These are phyloP conservation scores for Agrocybe praecox DNA, from an alignment of 768 basidiomycete genomes.

Conservation along the genomic window DNA sequence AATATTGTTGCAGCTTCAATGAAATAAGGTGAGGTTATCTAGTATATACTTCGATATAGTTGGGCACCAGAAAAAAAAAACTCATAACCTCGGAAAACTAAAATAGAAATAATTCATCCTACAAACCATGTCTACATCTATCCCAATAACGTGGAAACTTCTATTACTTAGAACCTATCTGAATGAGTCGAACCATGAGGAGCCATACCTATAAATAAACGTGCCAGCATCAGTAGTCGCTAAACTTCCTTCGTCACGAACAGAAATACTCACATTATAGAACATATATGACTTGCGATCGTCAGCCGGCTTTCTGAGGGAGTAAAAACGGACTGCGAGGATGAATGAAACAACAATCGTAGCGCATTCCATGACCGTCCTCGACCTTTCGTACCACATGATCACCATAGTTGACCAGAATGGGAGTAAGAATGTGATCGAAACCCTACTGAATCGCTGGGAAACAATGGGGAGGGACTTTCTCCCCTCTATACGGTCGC, in stretches of 20 bases:
- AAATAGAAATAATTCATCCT: no score
- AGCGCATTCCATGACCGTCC: background rate
- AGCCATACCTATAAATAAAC: background rate
- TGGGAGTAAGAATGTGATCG: background rate
- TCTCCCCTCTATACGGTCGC: constrained; percentile 1
- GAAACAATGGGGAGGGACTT: constrained; percentile 2
- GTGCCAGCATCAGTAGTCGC: no score
- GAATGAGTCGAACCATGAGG: background rate
- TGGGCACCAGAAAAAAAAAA: no score
- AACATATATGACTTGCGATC: background rate
- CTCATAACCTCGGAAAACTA: no score
- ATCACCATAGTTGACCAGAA: constrained; percentile 1
- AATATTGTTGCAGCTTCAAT: no score
- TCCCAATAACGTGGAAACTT: no score
- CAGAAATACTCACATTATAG: constrained; percentile 4
- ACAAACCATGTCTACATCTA: no score
- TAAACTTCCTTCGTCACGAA: no score
- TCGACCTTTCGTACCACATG: background rate
- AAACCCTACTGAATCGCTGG: background rate
- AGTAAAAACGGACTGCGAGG: constrained; percentile 1
- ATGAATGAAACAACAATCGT: background rate
- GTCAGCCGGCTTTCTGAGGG: background rate
- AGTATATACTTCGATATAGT: no score
- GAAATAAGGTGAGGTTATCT: no score
- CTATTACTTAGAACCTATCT: background rate